These are phyloP conservation scores for Myxozyma neotropica DNA, from an alignment of 805 yeast genomes.

Conservation along the genomic window DNA sequence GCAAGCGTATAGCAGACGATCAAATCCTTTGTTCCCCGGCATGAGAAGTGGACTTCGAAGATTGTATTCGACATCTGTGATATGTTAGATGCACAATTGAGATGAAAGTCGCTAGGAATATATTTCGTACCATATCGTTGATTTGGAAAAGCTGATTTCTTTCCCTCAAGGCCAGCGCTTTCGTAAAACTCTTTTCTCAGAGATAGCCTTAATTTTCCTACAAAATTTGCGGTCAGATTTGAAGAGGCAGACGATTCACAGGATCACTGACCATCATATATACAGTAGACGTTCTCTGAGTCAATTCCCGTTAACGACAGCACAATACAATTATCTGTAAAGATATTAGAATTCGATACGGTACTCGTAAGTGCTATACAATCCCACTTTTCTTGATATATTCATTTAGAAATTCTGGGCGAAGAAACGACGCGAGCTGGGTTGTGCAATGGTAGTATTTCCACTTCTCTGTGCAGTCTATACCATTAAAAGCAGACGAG, in stretches of 20 bases:
- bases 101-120: too few relatives aligned
- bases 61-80: conserved; percentile 20
- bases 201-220: conserved; percentile 22
- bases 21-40: conserved; percentile 24
- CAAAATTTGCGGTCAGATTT: background rate
- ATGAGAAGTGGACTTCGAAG: conserved; percentile 26
- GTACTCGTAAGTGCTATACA: too few relatives aligned
- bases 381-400: conserved; percentile 23
- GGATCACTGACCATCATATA: conserved; percentile 21
- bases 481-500: conserved; percentile 11
- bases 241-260: background rate
- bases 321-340: conserved; percentile 29
- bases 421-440: conserved; percentile 19
- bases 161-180: conserved; percentile 24
- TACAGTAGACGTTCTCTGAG: conserved; percentile 29
- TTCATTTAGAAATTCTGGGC: conserved; percentile 24
- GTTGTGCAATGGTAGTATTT: conserved; percentile 23
- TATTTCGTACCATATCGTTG: conserved; percentile 19
- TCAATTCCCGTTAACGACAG: conserved; percentile 25
- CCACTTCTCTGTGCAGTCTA: conserved; percentile 10
- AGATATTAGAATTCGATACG: background rate
- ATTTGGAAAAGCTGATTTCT: conserved; percentile 20
- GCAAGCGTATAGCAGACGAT: conserved; percentile 14
- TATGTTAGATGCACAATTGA: conserved; percentile 1
- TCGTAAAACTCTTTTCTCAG: conserved; percentile 26